Evolutionary conservation across 2,329 filamentous ascomycete genomes (phyloP).

Genomic region (Cordyceps javanica): DNA sequence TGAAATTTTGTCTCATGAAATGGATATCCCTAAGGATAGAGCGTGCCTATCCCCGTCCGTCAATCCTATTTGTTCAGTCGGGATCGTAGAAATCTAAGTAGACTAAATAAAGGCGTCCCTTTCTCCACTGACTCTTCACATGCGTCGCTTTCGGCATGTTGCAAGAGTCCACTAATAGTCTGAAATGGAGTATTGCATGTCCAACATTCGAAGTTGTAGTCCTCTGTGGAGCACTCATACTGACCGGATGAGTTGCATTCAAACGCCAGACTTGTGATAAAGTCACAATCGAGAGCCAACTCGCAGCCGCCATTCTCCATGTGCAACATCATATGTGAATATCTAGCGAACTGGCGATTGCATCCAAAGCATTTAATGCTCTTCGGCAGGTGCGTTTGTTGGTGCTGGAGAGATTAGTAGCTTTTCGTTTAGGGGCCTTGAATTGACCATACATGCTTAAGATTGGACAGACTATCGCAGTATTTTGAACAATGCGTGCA

Average conservation of each 20-base stretch:
- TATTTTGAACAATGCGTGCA: slow-evolving; percentile 14
- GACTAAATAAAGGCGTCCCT: background rate
- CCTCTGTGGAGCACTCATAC: slow-evolving; percentile 18
- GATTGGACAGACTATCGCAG: slow-evolving; percentile 14
- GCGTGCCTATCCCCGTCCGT: background rate
- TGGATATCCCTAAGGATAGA: background rate
- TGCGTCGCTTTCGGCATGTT: slow-evolving; percentile 20
- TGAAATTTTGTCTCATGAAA: background rate
- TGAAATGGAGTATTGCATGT: slow-evolving; percentile 13
- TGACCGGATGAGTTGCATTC: slow-evolving; percentile 5
- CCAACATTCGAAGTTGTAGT: slow-evolving; percentile 16
- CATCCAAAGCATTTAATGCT: slow-evolving; percentile 17
- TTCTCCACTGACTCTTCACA: slow-evolving; percentile 13
- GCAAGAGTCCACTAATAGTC: slow-evolving; percentile 18
- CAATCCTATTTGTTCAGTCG: background rate
- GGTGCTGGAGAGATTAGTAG: slow-evolving; percentile 16
- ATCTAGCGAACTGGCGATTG: slow-evolving; percentile 11
- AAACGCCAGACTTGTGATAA: slow-evolving; percentile 12
- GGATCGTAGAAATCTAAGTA: background rate
- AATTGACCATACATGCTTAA: slow-evolving; percentile 12
- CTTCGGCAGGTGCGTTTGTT: slow-evolving; percentile 13
- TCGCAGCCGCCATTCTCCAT: slow-evolving; percentile 19
- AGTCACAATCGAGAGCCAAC: slow-evolving; percentile 8
- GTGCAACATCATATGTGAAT: slow-evolving; percentile 22
- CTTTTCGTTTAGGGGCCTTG: background rate